Evolutionary conservation across 78 protist genomes (phyloP).

Genomic region (Acrasis kona): DNA sequence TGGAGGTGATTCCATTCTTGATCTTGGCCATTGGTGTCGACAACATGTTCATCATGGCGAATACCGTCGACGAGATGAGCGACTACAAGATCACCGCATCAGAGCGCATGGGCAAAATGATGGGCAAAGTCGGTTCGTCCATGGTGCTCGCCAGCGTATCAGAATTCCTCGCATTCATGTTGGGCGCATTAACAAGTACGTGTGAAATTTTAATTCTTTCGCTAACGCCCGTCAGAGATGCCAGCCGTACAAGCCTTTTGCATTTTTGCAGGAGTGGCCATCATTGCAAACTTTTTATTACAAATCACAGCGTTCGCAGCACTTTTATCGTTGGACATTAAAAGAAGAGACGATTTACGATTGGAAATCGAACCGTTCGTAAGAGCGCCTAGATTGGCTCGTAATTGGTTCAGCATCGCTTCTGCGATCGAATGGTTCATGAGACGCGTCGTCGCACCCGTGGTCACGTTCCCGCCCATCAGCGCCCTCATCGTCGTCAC

Average conservation of each 20-base stretch:
- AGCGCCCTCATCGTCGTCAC: not conserved
- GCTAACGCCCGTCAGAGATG: too few species aligned
- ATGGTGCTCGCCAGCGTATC: conserved; percentile 57
- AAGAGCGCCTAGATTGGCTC: not conserved
- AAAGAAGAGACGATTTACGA: not conserved
- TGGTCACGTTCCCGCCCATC: not conserved
- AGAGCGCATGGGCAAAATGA: conserved; percentile 32
- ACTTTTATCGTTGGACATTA: conserved; percentile 36
- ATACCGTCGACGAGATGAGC: conserved; percentile 30
- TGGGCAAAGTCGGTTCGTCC: conserved; percentile 49
- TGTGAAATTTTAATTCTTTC: too few species aligned
- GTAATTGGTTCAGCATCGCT: not conserved
- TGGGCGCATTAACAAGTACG: conserved; percentile 53
- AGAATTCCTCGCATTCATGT: conserved; percentile 57
- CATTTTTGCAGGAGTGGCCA: conserved; percentile 47
- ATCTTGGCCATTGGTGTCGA: conserved; percentile 74
- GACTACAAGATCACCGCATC: conserved; percentile 7
- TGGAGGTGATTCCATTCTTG: conserved; percentile 69
- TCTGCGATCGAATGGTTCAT: not conserved
- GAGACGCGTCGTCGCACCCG: not conserved
- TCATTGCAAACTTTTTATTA: conserved; percentile 38
- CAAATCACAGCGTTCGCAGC: conserved; percentile 46
- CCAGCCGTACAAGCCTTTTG: conserved; percentile 62
- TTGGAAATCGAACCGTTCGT: not conserved
- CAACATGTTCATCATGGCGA: conserved; percentile 57